Base-by-base conservation (phyloP, 2,329 filamentous ascomycete genomes). In the Pestalotiopsis sp. region DNA sequence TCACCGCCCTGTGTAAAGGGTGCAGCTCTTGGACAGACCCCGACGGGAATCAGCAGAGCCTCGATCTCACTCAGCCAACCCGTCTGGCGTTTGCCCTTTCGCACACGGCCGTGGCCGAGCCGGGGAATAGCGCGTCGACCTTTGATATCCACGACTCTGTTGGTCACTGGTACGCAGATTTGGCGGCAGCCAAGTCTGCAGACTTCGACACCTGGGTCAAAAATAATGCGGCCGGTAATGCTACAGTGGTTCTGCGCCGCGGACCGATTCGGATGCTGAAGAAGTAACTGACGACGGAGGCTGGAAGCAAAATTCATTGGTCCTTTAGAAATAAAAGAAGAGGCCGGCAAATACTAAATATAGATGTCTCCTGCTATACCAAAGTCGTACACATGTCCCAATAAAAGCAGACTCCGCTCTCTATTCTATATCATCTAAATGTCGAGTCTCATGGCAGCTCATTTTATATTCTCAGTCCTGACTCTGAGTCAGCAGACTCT, bases 61-160 rank as follows among this genome's bases (percentile, higher is more conserved):
- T 85, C 39, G 80, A 83, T 69, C 79, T 81, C 3, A 74, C 72
- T 2, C 74, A 75, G 14, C 77, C 82, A 63, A 79, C 77, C 68
- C 77, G 78, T 67, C 75, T 84, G 38, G 83, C 81, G 9, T 84
- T 79, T 67, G 82, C 82, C 14, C 81, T 76, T 71, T 81, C 80
- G 2, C 70, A 73, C 14, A 76, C 73, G 1, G 78, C 80, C 4
- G 80, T 82, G 11, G 79, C 82, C 65, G 74, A 77, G 20, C 83
- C 82, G 1, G 65, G 70, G 17, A 77, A 79, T 73, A 73, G 74
- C 25, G 75, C 78, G 12, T 77, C 79, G 3, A 73, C 73, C 23
- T 84, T 85, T 70, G 77, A 78, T 68, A 83, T 83, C 70, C 83
- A 85, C 71, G 80, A 83, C 61, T 77, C 76, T 68, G 76, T 82